Evolutionary conservation across 2,329 filamentous ascomycete species (phyloP).

Genomic region (Aspergillus thermomutatus): DNA sequence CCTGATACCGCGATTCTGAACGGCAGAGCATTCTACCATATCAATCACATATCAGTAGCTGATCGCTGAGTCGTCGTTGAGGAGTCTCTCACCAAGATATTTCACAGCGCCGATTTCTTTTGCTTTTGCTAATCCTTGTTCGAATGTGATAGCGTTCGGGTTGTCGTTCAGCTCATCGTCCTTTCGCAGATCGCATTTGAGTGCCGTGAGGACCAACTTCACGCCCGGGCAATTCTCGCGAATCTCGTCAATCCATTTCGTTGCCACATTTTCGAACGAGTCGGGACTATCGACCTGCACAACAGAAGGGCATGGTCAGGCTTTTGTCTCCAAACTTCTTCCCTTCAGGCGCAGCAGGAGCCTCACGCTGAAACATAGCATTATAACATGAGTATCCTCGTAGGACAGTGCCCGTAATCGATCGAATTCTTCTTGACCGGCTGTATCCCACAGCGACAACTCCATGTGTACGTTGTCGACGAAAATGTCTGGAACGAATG

Average conservation of each 20-base stretch:
- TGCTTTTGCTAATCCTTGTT: slow-evolving; percentile 86
- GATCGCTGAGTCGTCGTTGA: background rate
- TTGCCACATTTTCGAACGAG: slow-evolving; percentile 96
- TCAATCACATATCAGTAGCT: background rate
- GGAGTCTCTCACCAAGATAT: slow-evolving; percentile 65
- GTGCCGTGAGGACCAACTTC: slow-evolving; percentile 87
- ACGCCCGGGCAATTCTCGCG: slow-evolving; percentile 96
- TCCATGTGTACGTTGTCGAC: slow-evolving; percentile 97
- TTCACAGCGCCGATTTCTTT: slow-evolving; percentile 87
- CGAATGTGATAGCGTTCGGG: slow-evolving; percentile 70
- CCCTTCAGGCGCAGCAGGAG: background rate
- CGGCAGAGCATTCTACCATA: slow-evolving; percentile 85
- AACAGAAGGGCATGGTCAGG: slow-evolving; percentile 4
- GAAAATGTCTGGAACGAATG: slow-evolving; percentile 72
- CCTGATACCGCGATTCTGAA: slow-evolving; percentile 96
- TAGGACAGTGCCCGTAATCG: slow-evolving; percentile 92
- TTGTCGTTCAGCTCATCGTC: slow-evolving; percentile 69
- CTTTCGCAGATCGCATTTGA: slow-evolving; percentile 95
- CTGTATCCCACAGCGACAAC: slow-evolving; percentile 96
- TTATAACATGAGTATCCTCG: slow-evolving; percentile 96
- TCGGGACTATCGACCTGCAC: slow-evolving; percentile 80
- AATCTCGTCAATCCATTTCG: slow-evolving; percentile 98
- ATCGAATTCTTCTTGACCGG: slow-evolving; percentile 98
- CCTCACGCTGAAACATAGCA: slow-evolving; percentile 88
- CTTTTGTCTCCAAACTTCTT: background rate